A percentile compares a stretch with the other conserved stretches of the same genome.
Conservation (phyloP, 2,329 filamentous ascomycete genomes). For the Pyrenophora graminea region DNA sequence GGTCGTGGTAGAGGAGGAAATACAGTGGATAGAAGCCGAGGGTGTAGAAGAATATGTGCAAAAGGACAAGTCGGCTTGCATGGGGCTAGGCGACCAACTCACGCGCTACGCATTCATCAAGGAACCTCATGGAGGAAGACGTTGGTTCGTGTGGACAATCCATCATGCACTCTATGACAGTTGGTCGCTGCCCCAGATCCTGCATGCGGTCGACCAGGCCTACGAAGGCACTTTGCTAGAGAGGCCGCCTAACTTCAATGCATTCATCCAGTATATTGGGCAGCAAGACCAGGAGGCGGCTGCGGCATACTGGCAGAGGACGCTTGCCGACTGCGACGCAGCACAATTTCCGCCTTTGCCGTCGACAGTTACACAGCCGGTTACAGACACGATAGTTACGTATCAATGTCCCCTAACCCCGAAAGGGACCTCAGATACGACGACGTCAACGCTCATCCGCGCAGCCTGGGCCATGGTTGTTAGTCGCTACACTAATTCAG, state of each 20-base stretch:
- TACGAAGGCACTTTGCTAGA: slow-evolving; percentile 4
- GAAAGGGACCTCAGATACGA: not conserved
- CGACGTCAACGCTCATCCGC: slow-evolving; percentile 18
- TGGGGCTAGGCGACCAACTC: slow-evolving; percentile 12
- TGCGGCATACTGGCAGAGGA: not conserved
- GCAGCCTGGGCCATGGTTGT: slow-evolving; percentile 38
- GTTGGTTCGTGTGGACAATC: slow-evolving; percentile 39
- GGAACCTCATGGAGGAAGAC: not conserved
- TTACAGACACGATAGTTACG: slow-evolving; percentile 6
- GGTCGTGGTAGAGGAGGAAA: slow-evolving; percentile 15
- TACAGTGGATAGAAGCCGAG: slow-evolving; percentile 8
- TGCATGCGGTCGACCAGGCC: slow-evolving; percentile 5
- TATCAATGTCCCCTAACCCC: not conserved
- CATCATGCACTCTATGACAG: slow-evolving; percentile 48
- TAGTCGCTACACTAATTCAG: slow-evolving; percentile 17
- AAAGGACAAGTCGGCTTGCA: not conserved
- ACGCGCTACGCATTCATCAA: slow-evolving; percentile 16
- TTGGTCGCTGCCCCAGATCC: slow-evolving; percentile 1
- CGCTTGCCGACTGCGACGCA: not conserved
- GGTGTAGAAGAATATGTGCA: too few relatives aligned
- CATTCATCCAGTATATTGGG: slow-evolving; percentile 25
- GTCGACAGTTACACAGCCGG: slow-evolving; percentile 9
- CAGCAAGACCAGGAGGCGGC: not conserved
- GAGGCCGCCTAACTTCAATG: slow-evolving; percentile 4
- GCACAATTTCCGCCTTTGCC: slow-evolving; percentile 12